Percentiles rank a stretch among this genome's conserved stretches.
Conservation (phyloP, 2,329 filamentous ascomycete species). For the Aureobasidium namibiae region DNA sequence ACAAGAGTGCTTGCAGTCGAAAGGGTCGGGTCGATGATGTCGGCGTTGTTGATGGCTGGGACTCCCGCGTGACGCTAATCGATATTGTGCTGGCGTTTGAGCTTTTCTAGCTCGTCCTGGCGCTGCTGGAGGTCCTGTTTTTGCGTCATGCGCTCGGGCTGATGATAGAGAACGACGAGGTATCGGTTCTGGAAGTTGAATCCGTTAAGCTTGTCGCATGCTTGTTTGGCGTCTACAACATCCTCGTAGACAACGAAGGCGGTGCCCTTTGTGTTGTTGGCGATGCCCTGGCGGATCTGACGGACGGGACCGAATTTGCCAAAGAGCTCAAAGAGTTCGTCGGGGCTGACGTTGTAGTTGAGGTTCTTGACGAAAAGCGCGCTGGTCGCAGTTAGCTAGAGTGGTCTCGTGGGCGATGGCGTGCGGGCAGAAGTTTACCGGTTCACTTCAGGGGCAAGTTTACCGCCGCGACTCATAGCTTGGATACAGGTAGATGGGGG, state of each 20-base stretch:
- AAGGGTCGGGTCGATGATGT: neutral
- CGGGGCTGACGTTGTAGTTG: constrained; percentile 98
- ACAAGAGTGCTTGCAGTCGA: constrained; percentile 5
- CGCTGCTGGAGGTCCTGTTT: constrained; percentile 90
- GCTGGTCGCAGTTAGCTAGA: constrained; percentile 45
- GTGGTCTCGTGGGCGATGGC: neutral
- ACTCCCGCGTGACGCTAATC: constrained; percentile 42
- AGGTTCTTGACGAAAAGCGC: constrained; percentile 99
- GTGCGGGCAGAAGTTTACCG: constrained; percentile 53
- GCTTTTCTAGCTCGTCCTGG: constrained; percentile 93
- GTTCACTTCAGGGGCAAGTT: constrained; percentile 99
- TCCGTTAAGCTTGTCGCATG: constrained; percentile 98
- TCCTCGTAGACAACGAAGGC: constrained; percentile 99
- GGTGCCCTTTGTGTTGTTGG: constrained; percentile 94
- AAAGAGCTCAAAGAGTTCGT: constrained; percentile 98
- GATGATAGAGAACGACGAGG: constrained; percentile 78
- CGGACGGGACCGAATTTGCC: constrained; percentile 94
- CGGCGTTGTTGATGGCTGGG: constrained; percentile 14
- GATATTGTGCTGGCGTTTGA: constrained; percentile 93
- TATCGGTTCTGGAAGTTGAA: constrained; percentile 99
- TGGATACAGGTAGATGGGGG: constrained; percentile 27
- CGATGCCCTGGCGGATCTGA: constrained; percentile 97
- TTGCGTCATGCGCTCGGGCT: constrained; percentile 71
- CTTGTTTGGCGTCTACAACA: constrained; percentile 96
- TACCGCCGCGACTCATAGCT: constrained; percentile 94